These are phyloP conservation scores for Colletotrichum caudatum DNA, from an alignment of 2,329 filamentous ascomycete species.

Conservation along the genomic window DNA sequence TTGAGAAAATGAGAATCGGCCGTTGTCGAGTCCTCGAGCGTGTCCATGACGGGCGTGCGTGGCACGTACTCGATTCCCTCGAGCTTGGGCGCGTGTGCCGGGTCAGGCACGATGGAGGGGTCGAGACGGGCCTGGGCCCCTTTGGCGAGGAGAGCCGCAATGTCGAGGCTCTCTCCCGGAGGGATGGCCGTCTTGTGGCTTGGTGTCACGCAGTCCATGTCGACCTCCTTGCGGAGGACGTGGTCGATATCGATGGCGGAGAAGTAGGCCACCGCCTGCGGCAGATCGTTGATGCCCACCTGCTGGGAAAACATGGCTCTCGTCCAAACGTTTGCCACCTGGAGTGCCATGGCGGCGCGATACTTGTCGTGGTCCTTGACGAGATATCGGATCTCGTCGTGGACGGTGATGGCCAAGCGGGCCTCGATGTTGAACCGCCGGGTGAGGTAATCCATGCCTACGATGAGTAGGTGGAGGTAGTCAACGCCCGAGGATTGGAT, in stretches of 20 bases:
- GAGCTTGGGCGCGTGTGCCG: slow-evolving; percentile 64
- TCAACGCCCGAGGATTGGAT: slow-evolving; percentile 98
- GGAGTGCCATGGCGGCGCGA: slow-evolving; percentile 88
- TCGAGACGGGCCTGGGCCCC: slow-evolving; percentile 78
- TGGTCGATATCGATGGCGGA: slow-evolving; percentile 95
- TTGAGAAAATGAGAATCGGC: slow-evolving; percentile 75
- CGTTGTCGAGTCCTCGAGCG: slow-evolving; percentile 64
- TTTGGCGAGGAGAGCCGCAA: slow-evolving; percentile 80
- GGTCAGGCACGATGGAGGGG: slow-evolving; percentile 68
- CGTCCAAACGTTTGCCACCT: slow-evolving; percentile 96
- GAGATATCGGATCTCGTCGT: slow-evolving; percentile 96
- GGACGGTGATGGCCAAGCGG: slow-evolving; percentile 91
- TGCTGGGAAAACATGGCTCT: slow-evolving; percentile 97
- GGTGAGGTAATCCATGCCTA: slow-evolving; percentile 93
- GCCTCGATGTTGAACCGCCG: slow-evolving; percentile 87
- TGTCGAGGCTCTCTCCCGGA: slow-evolving; percentile 89
- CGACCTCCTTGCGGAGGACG: slow-evolving; percentile 96
- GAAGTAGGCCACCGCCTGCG: slow-evolving; percentile 95
- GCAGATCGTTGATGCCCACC: slow-evolving; percentile 93
- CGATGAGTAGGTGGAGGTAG: slow-evolving; percentile 93
- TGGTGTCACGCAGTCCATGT: slow-evolving; percentile 97
- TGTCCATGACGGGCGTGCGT: slow-evolving; percentile 83
- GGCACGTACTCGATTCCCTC: slow-evolving; percentile 75
- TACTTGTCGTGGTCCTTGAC: slow-evolving; percentile 90
- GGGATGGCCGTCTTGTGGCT: slow-evolving; percentile 83